Base-by-base conservation (phyloP, 2,329 filamentous ascomycete genomes). In the Corynespora cassiicola region DNA sequence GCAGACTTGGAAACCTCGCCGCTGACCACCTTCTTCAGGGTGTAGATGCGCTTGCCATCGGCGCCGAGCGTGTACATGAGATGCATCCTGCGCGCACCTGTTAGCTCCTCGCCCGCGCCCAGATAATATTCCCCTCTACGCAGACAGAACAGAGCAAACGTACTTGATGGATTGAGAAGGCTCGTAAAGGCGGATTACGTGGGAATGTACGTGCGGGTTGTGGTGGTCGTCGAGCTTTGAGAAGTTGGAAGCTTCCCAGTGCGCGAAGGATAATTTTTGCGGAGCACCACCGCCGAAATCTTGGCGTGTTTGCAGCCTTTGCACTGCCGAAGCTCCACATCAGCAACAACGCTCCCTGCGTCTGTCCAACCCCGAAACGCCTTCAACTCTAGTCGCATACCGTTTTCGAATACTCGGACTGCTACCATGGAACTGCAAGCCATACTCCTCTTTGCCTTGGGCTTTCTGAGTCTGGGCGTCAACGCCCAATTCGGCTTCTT, bases 401-500 rank as follows among this genome's bases (percentile, higher is more conserved):
- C n/a, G n/a, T n/a, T n/a, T n/a, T n/a, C n/a, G n/a, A n/a, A n/a
- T n/a, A n/a, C n/a, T n/a, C 6, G 12, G 4, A 65, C 18, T 15
- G 16, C 7, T 35, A 44, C 5, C 12, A 65, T 73, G 70, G 44
- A 64, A n/a, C 47, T 67, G 48, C 42, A 58, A 20, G 50, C 53
- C 16, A 27, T 68, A 20, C 36, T 73, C 21, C 28, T 68, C 18
- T 29, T 69, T 8, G 39, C 68, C 9, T 44, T 64, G 3, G 41
- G 57, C 24, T 65, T 90, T 11, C 72, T 87, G 32, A 68, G 90
- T 18, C 63, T 88, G 42, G 72, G 81, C 46, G 83, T 78, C 4
- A 74, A 79, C 40, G 89, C 89, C 8, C 92, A 97, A 72, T 97
- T 97, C 69, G 87, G 89, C 65, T 96, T 99, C 80, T 99, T 97